These are phyloP conservation scores for Trichoderma pleuroti DNA, from an alignment of 2,329 filamentous ascomycete genomes.

Conservation along the genomic window DNA sequence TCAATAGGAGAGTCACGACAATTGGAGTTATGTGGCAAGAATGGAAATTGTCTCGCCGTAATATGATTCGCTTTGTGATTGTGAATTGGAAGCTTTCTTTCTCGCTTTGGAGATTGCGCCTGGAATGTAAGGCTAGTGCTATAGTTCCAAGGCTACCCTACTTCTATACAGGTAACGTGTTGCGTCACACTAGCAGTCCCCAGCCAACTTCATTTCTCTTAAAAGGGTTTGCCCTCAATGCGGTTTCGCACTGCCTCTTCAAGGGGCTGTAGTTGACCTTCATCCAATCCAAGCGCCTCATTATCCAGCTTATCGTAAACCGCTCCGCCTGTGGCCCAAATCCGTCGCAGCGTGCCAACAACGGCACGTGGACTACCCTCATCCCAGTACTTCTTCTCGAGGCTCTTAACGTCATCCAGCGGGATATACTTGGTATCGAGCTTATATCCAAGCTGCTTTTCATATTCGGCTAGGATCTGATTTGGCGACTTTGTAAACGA, in stretches of 20 bases:
- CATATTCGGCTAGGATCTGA: conserved; percentile 62
- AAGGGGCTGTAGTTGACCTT: conserved; percentile 47
- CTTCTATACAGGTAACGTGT: background rate
- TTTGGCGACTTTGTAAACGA: conserved; percentile 66
- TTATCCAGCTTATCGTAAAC: conserved; percentile 69
- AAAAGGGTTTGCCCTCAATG: background rate
- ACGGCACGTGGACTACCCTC: conserved; percentile 50
- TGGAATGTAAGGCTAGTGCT: background rate
- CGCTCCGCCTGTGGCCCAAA: conserved; percentile 71
- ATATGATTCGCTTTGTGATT: background rate
- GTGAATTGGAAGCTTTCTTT: background rate
- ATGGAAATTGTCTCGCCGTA: background rate
- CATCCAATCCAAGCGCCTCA: conserved; percentile 48
- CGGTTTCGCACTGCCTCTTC: background rate
- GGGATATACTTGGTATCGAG: conserved; percentile 40
- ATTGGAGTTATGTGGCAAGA: background rate
- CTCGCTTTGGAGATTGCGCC: background rate
- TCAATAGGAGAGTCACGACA: background rate
- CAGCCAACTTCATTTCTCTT: background rate
- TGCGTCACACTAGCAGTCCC: background rate
- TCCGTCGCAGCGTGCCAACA: conserved; percentile 59
- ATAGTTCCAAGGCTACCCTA: background rate
- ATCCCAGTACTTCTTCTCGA: conserved; percentile 60
- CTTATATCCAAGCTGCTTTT: conserved; percentile 58
- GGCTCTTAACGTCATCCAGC: conserved; percentile 49